Evolutionary conservation across 768 basidiomycete species (phyloP), one percentile per base, ranked within the genome.

Genomic region (Amanita thiersii): DNA sequence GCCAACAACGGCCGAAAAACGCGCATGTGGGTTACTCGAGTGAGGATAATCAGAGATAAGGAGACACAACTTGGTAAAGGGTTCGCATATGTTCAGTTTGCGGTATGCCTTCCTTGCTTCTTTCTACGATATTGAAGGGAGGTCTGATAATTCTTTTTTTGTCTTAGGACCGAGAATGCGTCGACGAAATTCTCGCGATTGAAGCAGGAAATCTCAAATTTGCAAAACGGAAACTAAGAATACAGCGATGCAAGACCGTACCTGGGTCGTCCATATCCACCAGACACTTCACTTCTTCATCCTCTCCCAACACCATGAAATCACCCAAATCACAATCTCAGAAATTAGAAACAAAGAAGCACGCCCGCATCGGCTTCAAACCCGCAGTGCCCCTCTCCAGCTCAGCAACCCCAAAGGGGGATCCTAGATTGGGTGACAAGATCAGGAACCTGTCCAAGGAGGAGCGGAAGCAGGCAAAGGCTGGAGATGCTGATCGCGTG

Each of bases 41-140:
- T 96, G n/a, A 75, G 94, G 31, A 79, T 96, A 51, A 73, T 96
- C 39, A 73, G 88, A 35, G 94, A 98, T 58, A 79, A 78, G 50
- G 89, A 86, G 45, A 96, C 90, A 1, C 90, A 91, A 50, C 73
- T 97, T 10, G 94, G 93, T 9, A 96, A 94, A 62, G 93, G 93
- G 3, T 93, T 97, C 57, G 90, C 86, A 7, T 96, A 97, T 54
- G 80, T 98, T 14, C 81, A 90, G 51, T 88, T 97, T 48, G 58
- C 67, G 43, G 94, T 94, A 58, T 47, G 83, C 36, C 14, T 20
- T 26, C 24, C 19, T 9, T 37, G 18, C n/a, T 35, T 33, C 47
- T 46, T 36, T 1, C 23, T 17, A n/a, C 0, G 24, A 14, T 20
- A n/a, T n/a, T n/a, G n/a, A n/a, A n/a, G n/a, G n/a, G n/a, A n/a